Conservation (phyloP, 1,284 basidiomycete species). For the Austroboletus novae-zelandiae region DNA sequence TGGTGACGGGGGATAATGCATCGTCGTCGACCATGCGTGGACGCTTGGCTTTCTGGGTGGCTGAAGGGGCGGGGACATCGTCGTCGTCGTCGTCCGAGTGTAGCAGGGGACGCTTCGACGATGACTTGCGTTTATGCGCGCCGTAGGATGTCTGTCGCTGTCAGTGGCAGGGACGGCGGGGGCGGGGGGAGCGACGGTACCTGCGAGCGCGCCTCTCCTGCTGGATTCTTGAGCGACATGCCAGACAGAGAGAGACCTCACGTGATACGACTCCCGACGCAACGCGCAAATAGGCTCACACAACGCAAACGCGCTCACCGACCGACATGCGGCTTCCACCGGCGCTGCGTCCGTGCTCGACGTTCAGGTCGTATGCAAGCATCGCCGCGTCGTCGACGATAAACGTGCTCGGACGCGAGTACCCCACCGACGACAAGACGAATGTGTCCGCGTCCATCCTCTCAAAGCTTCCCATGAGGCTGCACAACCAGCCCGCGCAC, state of each 20-base stretch:
- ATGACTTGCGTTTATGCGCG: conserved; percentile 16
- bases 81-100: conserved; percentile 27
- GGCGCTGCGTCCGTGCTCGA: conserved; percentile 5
- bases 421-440: conserved; percentile 75
- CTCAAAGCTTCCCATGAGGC: conserved; percentile 65
- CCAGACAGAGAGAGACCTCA: conserved; percentile 3
- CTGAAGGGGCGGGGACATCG: background rate
- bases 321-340: conserved; percentile 17
- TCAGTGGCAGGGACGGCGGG: conserved; percentile 8
- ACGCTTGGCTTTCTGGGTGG: conserved; percentile 24
- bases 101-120: conserved; percentile 27
- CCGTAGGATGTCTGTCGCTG: conserved; percentile 11
- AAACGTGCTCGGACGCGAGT: conserved; percentile 53
- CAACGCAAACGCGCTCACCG: conserved; percentile 14
- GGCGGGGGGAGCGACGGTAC: conserved; percentile 12
- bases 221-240: conserved; percentile 21
- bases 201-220: conserved; percentile 15
- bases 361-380: conserved; percentile 16
- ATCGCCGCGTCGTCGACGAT: conserved; percentile 24
- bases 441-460: conserved; percentile 88
- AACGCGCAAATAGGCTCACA: conserved; percentile 20
- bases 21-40: conserved; percentile 25
- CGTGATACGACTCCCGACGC: conserved; percentile 3
- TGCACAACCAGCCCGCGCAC: conserved; percentile 79
- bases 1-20: background rate